Conservation (phyloP, 768 basidiomycete genomes). For the Hemileccinum impolitum region DNA sequence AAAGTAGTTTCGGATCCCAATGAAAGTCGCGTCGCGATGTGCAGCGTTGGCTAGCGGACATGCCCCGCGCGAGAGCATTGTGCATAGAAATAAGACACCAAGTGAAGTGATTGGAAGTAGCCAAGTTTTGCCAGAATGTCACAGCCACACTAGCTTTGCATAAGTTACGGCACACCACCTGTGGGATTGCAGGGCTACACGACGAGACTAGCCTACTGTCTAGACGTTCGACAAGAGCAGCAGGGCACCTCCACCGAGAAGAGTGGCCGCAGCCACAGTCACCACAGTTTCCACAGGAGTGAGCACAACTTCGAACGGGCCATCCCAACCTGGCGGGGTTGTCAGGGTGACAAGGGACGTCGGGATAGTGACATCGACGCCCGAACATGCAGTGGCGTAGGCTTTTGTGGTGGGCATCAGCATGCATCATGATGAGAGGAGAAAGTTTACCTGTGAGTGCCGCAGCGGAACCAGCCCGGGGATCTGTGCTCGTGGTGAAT, state of each 20-base stretch:
- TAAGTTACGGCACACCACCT: too few relatives aligned
- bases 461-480: constrained; percentile 54
- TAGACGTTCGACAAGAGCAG: constrained; percentile 54
- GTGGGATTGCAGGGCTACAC: too few relatives aligned
- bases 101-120: not conserved
- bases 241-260: constrained; percentile 50
- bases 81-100: constrained; percentile 18
- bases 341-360: constrained; percentile 39
- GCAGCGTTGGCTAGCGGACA: constrained; percentile 8
- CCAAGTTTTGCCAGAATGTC: not conserved
- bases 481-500: constrained; percentile 48
- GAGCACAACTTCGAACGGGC: constrained; percentile 50
- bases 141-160: constrained; percentile 26
- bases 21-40: constrained; percentile 22
- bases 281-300: constrained; percentile 42
- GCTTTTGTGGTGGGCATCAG: constrained; percentile 34
- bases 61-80: constrained; percentile 6
- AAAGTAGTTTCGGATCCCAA: constrained; percentile 32
- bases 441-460: constrained; percentile 50
- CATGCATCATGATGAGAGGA: not conserved
- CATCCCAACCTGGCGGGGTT: constrained; percentile 57
- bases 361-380: constrained; percentile 38
- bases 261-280: constrained; percentile 38
- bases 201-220: not conserved
- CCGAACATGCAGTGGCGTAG: constrained; percentile 50